Percentiles rank a stretch among this genome's conserved stretches.
These are phyloP conservation scores for Lipomyces yamanashiensis DNA, from an alignment of 805 yeast genomes.

Conservation along the genomic window DNA sequence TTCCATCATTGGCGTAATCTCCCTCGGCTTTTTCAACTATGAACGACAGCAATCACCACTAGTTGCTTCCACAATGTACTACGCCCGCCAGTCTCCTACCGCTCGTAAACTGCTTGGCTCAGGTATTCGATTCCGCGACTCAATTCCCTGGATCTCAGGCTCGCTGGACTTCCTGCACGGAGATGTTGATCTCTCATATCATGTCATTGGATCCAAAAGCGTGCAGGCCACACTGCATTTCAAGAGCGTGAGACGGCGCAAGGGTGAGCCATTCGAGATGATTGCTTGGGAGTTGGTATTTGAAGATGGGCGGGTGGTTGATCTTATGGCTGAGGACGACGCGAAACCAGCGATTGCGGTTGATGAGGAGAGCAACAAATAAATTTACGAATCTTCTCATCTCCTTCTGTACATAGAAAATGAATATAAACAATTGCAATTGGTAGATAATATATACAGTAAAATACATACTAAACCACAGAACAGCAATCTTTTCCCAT, in stretches of 20 bases:
- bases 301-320: conserved; percentile 48
- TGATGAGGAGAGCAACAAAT: neutral
- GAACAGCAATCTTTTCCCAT: neutral
- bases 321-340: conserved; percentile 51
- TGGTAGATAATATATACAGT: neutral
- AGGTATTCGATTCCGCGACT: conserved; percentile 70
- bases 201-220: conserved; percentile 68
- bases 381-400: neutral
- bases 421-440: neutral
- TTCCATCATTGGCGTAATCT: conserved; percentile 57
- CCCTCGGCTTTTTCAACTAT: conserved; percentile 81
- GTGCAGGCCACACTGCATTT: conserved; percentile 57
- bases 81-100: conserved; percentile 71
- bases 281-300: conserved; percentile 65
- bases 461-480: neutral
- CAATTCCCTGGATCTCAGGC: conserved; percentile 91
- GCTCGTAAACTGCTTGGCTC: conserved; percentile 72
- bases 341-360: conserved; percentile 1
- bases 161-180: conserved; percentile 83
- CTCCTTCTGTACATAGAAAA: neutral
- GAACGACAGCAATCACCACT: conserved; percentile 91
- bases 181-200: conserved; percentile 70
- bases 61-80: conserved; percentile 82
- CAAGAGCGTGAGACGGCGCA: conserved; percentile 70
- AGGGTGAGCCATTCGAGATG: conserved; percentile 61